Base-by-base conservation (phyloP, 2,329 filamentous ascomycete species). In the Stagonosporopsis vannaccii region DNA sequence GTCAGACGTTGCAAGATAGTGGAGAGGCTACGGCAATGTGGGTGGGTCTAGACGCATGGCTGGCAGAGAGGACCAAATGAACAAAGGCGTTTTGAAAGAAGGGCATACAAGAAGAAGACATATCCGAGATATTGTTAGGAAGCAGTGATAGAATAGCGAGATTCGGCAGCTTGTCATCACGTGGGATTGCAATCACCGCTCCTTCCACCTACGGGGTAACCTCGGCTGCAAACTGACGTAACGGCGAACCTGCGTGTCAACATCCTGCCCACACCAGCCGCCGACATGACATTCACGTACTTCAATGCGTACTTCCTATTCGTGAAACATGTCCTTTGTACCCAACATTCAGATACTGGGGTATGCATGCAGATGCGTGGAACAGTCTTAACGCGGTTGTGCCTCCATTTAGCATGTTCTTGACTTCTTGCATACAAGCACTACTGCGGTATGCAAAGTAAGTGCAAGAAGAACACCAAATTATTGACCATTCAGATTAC, bases 1-100 rank as follows among this genome's bases (percentile, higher is more conserved):
- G 83, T 61, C 65, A 71, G 13, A 58, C 55, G 2, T 77, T 79
- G 73, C 66, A 63, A 19, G 61, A 73, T 2, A 73, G 79, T 7
- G 77, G 75, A 4, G 26, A 36, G 22, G 15, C 44, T 5, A 51
- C 50, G 9, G 25, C 40, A 6, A 60, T 68, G 56, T 67, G 65
- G 66, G 47, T n/a, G 4, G 65, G 61, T 0, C 17, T 67, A 15
- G 35, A 64, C 17, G 64, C 43, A 15, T 67, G 63, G 66, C 20
- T 63, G 19, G 33, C 37, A 20, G 47, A 49, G 11, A 48, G 45
- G 17, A 36, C 9, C 19, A 15, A 15, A 12, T 40, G n/a, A 12
- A 36, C 19, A 9, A 19, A 17, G 9, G 2, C 6, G 6, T n/a
- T 32, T n/a, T 3, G 30, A n/a, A 13, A 32, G 30, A n/a, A n/a